Evolutionary conservation across 305 asterid species (phyloP).

Genomic region (Galium porrigens): DNA sequence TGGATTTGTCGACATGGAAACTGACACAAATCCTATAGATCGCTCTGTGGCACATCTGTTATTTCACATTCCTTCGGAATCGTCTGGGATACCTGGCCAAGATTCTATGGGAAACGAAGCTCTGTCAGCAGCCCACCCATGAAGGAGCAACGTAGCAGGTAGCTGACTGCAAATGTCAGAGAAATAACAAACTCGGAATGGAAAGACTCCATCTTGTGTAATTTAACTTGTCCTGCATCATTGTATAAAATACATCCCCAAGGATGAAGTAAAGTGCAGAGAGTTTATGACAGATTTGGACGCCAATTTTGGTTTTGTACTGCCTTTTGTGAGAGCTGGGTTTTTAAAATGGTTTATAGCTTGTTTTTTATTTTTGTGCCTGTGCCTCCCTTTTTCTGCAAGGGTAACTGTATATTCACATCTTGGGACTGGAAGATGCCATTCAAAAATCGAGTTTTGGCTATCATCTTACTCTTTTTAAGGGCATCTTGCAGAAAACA

Average conservation of each 20-base stretch:
- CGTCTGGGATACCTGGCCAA: constrained; percentile 23
- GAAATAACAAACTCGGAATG: neutral
- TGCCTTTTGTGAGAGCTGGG: neutral
- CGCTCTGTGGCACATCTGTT: constrained; percentile 75
- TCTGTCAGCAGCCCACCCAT: constrained; percentile 22
- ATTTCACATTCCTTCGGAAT: constrained; percentile 63
- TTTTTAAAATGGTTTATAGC: neutral
- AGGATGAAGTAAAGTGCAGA: neutral
- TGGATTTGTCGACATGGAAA: constrained; percentile 60
- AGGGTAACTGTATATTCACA: neutral
- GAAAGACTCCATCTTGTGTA: neutral
- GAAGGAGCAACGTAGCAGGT: constrained; percentile 20
- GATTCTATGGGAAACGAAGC: constrained; percentile 20
- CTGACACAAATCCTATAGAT: constrained; percentile 72
- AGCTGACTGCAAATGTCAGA: constrained; percentile 7
- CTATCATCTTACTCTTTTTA: neutral
- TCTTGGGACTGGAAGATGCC: neutral
- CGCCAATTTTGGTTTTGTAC: neutral
- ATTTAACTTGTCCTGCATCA: constrained; percentile 1
- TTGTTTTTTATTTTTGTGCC: neutral
- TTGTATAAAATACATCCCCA: constrained; percentile 5
- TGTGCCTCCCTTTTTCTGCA: neutral
- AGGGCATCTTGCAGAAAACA: neutral
- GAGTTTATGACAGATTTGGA: constrained; percentile 3
- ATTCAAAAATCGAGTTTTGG: neutral